phyloP scores from a whole-genome alignment of 768 basidiomycete species.

The Psilocybe subaeruginosa region DNA sequence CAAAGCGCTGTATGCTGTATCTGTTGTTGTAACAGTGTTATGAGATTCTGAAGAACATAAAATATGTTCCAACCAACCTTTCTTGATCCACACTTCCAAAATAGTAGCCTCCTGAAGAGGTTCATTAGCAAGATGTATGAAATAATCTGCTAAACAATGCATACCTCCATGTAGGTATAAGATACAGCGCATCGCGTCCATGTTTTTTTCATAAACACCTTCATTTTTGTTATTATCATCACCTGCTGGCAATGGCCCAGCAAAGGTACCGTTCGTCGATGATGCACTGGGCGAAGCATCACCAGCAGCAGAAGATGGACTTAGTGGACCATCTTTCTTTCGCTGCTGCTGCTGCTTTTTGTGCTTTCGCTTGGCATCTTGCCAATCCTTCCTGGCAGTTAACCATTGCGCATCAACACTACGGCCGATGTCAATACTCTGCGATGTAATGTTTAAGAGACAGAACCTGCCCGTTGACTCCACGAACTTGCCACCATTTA shows the following conservation, averaged over 20 bases:
- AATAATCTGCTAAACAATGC: conserved; percentile 11
- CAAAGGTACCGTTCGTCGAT: not conserved
- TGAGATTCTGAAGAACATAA: not conserved
- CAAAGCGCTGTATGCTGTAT: conserved; percentile 80
- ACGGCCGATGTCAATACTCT: conserved; percentile 10
- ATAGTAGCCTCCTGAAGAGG: conserved; percentile 73
- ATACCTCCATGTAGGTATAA: conserved; percentile 79
- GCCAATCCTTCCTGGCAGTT: conserved; percentile 81
- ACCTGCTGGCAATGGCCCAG: not conserved
- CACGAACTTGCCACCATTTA: conserved; percentile 98
- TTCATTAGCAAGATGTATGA: not conserved
- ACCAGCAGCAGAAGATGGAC: not conserved
- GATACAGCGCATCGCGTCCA: conserved; percentile 86
- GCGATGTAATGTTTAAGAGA: not conserved
- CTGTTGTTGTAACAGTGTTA: conserved; percentile 31
- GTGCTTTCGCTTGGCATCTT: conserved; percentile 60
- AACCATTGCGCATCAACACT: conserved; percentile 89
- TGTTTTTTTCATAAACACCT: conserved; percentile 62
- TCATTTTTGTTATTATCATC: conserved; percentile 23
- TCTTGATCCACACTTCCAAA: conserved; percentile 83
- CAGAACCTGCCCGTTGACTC: conserved; percentile 65
- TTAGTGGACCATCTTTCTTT: not conserved
- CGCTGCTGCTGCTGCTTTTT: conserved; percentile 47
- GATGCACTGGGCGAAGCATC: not conserved
- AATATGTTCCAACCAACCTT: conserved; percentile 38